Conservation (phyloP, 345 rosid species). For the Eucalyptus globulus region DNA sequence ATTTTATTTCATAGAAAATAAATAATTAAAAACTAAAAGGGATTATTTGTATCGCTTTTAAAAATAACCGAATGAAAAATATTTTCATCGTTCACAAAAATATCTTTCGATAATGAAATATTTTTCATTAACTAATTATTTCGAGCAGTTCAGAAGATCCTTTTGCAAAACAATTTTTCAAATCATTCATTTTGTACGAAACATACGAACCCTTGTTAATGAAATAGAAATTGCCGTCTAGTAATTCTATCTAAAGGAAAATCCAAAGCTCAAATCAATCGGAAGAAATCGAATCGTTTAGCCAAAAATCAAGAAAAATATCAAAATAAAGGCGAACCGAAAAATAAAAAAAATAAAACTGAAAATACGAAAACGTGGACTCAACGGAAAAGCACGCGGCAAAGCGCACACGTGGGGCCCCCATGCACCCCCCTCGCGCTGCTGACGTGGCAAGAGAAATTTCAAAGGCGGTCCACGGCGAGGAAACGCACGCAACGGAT, state of each 20-base stretch:
- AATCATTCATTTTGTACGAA: background rate
- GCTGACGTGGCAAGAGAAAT: background rate
- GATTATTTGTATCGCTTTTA: background rate
- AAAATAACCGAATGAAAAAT: background rate
- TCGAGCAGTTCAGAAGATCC: rapidly evolving
- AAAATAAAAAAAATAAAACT: background rate
- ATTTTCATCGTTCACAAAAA: rapidly evolving
- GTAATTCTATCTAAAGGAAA: background rate
- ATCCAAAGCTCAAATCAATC: background rate
- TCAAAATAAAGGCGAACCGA: background rate
- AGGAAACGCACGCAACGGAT: background rate
- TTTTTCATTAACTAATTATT: background rate
- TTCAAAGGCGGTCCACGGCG: background rate
- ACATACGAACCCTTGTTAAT: background rate
- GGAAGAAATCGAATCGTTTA: background rate
- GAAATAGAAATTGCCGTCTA: background rate
- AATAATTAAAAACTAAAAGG: too few species aligned
- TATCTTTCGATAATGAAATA: too few species aligned
- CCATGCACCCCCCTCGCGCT: background rate
- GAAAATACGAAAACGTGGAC: background rate
- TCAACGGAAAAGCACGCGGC: background rate
- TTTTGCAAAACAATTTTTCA: too few species aligned
- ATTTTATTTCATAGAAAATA: rapidly evolving
- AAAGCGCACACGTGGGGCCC: background rate
- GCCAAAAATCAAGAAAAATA: too few species aligned